phyloP scores from a whole-genome alignment of 345 rosid species.

The Citrus maxima region DNA sequence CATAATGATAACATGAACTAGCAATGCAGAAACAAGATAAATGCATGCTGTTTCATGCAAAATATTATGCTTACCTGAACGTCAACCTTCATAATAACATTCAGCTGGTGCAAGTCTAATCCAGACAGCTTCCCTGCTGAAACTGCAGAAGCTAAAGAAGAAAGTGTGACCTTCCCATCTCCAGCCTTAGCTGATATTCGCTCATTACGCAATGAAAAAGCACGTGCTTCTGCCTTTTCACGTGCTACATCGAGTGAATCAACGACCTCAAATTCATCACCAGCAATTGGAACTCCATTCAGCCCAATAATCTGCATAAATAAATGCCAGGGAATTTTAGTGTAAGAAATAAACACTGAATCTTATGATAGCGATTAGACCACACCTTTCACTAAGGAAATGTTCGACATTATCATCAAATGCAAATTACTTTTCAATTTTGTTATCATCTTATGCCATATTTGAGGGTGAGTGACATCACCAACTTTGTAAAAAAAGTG shows the following conservation, averaged over 20 bases:
- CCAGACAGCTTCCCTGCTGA: slow-evolving; percentile 82
- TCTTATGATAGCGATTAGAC: neutral
- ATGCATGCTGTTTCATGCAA: neutral
- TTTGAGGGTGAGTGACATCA: neutral
- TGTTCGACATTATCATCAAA: neutral
- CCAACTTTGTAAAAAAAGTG: neutral
- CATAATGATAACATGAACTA: neutral
- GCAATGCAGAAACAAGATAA: neutral
- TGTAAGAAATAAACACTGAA: neutral
- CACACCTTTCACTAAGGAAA: neutral
- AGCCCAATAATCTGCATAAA: slow-evolving; percentile 79
- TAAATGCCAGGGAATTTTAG: slow-evolving; percentile 10
- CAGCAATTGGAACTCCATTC: slow-evolving; percentile 80
- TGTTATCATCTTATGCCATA: neutral
- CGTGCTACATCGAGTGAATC: slow-evolving; percentile 84
- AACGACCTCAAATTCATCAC: slow-evolving; percentile 91
- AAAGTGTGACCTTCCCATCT: slow-evolving; percentile 93
- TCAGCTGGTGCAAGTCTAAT: slow-evolving; percentile 90
- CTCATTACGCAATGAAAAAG: slow-evolving; percentile 62
- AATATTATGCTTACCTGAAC: slow-evolving; percentile 63
- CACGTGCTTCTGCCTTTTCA: slow-evolving; percentile 77
- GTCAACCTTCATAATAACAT: slow-evolving; percentile 89
- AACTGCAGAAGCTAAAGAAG: slow-evolving; percentile 91
- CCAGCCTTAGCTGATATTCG: slow-evolving; percentile 92
- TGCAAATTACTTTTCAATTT: neutral